Evolutionary conservation across 805 yeast species (phyloP).

Genomic region (Lachancea lanzarotensis): DNA sequence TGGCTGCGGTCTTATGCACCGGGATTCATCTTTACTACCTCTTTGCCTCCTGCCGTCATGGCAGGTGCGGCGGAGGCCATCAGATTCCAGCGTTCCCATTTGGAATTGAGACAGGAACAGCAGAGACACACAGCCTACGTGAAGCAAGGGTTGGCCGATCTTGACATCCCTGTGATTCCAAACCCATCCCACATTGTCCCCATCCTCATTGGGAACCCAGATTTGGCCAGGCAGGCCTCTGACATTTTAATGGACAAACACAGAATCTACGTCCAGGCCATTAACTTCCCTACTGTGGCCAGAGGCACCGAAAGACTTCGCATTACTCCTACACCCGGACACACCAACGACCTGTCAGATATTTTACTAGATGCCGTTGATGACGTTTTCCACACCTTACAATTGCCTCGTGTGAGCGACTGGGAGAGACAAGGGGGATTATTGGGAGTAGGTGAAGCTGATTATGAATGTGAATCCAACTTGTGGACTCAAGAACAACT

Average conservation of each 20-base stretch:
- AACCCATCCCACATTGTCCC: constrained; percentile 98
- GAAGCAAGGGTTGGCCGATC: constrained; percentile 55
- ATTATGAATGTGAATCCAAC: constrained; percentile 45
- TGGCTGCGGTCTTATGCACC: constrained; percentile 97
- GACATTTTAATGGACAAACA: constrained; percentile 80
- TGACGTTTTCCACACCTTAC: constrained; percentile 67
- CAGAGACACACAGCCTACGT: constrained; percentile 83
- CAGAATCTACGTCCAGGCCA: constrained; percentile 93
- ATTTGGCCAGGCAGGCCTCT: constrained; percentile 83
- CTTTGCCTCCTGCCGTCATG: constrained; percentile 97
- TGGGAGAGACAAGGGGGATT: constrained; percentile 83
- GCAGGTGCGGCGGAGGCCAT: constrained; percentile 90
- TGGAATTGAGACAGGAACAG: constrained; percentile 73
- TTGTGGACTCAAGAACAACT: constrained; percentile 87
- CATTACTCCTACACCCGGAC: constrained; percentile 99
- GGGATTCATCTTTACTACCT: constrained; percentile 94
- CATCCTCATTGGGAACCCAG: constrained; percentile 89
- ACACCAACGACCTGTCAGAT: constrained; percentile 67
- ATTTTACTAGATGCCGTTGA: constrained; percentile 73
- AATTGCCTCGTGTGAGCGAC: constrained; percentile 65
- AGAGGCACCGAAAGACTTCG: constrained; percentile 93
- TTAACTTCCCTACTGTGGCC: constrained; percentile 96
- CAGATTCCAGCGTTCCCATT: constrained; percentile 70
- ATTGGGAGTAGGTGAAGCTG: constrained; percentile 74
- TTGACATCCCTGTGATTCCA: constrained; percentile 93